Conservation (phyloP, 2,329 filamentous ascomycete species). For the Cordyceps pruinosa region DNA sequence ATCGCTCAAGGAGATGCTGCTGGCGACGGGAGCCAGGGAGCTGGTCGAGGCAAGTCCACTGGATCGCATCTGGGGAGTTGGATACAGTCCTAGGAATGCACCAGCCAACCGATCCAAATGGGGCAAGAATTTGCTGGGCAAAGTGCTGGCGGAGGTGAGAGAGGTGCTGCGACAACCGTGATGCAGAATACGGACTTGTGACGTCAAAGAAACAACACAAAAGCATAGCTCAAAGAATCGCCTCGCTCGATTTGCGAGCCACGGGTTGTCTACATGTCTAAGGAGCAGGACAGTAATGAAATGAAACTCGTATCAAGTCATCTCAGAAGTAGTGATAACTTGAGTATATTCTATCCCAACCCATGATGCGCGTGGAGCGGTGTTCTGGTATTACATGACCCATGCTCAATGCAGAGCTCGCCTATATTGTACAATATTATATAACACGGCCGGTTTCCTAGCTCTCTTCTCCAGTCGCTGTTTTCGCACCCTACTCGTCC, state of each 20-base stretch:
- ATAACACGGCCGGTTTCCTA: conserved; percentile 1
- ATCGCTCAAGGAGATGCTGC: conserved; percentile 39
- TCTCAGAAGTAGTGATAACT: too few relatives aligned
- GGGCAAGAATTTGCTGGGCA: conserved; percentile 60
- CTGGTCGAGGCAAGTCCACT: conserved; percentile 55
- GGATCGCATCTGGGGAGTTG: conserved; percentile 61
- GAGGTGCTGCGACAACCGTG: conserved; percentile 36
- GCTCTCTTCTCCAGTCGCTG: not conserved
- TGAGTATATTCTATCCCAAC: conserved; percentile 5
- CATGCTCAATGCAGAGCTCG: conserved; percentile 8
- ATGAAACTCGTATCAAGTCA: too few relatives aligned
- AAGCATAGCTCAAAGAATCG: too few relatives aligned
- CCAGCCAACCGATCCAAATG: conserved; percentile 40
- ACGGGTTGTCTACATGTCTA: too few relatives aligned
- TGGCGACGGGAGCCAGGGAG: conserved; percentile 52
- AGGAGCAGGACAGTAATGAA: too few relatives aligned
- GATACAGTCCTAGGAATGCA: conserved; percentile 47
- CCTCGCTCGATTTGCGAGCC: too few relatives aligned
- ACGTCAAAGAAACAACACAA: too few relatives aligned
- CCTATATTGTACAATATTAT: conserved; percentile 10
- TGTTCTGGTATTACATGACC: conserved; percentile 8
- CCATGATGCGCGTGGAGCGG: conserved; percentile 10
- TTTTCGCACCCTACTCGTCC: not conserved
- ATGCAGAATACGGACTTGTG: conserved; percentile 19
- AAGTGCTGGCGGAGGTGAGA: conserved; percentile 54